Evolutionary conservation across 1,284 basidiomycete genomes (phyloP), one percentile per base, ranked within the genome.

Genomic region (Trametes sp.): DNA sequence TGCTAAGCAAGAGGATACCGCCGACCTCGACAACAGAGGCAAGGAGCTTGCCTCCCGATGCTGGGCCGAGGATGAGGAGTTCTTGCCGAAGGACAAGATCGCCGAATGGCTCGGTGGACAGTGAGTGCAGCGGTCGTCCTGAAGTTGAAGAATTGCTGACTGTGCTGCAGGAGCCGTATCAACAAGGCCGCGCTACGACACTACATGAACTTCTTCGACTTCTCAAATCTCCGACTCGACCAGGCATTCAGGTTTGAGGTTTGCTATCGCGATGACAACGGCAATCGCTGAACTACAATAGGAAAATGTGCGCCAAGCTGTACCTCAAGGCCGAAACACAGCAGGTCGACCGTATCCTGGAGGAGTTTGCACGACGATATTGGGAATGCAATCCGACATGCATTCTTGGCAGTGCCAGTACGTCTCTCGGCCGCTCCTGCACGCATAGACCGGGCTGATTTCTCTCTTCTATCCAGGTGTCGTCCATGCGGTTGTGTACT

Each of bases 261-360:
- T 49, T 38, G n/a, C 50, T 28, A 2, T 23, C 24, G 26, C 14
- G 29, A 44, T 19, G 16, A 13, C n/a, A 16, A 21, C 21, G 46
- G 54, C 36, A 36, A 35, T 31, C 8, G 21, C 68, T 75, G 2
- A 29, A 19, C 66, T 76, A 2, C 71, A 41, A 48, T 63, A 95
- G 95, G 61, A 87, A 88, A 33, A 80, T 99, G 5, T 98, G 96
- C 75, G 87, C 88, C 24, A 98, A 97, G 75, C 84, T 99, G 4
- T 98, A 88, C 75, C 84, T 99, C 62, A 96, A 95, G 74, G 97
- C 91, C 1, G 97, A 99, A 78, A 98, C 97, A 0, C 98, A 99
- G 74, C 96, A 98, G 78, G 91, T 99, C 41, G 98, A 99, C 76
- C 89, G 97, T 45, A 98, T 99, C 69, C 83, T 99, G 21, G 93